Evolutionary conservation across 1,284 basidiomycete genomes (phyloP).

Genomic region (Malassezia equina): DNA sequence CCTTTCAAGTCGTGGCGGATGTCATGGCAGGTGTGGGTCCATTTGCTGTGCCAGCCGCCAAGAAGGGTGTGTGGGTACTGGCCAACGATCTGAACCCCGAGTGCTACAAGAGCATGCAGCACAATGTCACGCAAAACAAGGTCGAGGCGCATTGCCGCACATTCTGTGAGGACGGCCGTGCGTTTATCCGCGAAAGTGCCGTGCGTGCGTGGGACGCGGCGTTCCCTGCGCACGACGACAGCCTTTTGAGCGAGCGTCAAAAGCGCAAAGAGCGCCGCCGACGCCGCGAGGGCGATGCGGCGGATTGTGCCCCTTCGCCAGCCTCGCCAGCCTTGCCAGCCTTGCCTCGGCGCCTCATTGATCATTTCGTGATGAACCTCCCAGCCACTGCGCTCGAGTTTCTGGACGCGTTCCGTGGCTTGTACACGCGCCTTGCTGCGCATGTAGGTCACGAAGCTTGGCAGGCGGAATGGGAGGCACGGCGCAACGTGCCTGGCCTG

Average conservation of each 20-base stretch:
- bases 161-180: conserved; percentile 32
- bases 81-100: conserved; percentile 92
- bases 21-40: conserved; percentile 97
- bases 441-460: conserved; percentile 49
- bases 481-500: conserved; percentile 11
- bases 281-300: neutral
- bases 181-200: conserved; percentile 26
- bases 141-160: conserved; percentile 22
- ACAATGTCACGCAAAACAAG: conserved; percentile 30
- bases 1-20: conserved; percentile 65
- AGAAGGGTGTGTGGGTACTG: conserved; percentile 64
- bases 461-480: conserved; percentile 11
- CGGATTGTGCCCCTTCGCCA: too few relatives aligned
- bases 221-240: conserved; percentile 18
- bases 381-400: conserved; percentile 84
- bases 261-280: conserved; percentile 6
- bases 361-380: conserved; percentile 94
- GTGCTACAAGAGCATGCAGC: conserved; percentile 63
- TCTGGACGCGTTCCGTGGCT: conserved; percentile 73
- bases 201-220: conserved; percentile 21
- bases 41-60: conserved; percentile 84
- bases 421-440: conserved; percentile 52
- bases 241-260: conserved; percentile 9
- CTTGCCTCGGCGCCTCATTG: conserved; percentile 30
- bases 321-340: conserved; percentile 3